Evolutionary conservation across 352 stramenopile species (phyloP).

Genomic region (Globisporangium polare): DNA sequence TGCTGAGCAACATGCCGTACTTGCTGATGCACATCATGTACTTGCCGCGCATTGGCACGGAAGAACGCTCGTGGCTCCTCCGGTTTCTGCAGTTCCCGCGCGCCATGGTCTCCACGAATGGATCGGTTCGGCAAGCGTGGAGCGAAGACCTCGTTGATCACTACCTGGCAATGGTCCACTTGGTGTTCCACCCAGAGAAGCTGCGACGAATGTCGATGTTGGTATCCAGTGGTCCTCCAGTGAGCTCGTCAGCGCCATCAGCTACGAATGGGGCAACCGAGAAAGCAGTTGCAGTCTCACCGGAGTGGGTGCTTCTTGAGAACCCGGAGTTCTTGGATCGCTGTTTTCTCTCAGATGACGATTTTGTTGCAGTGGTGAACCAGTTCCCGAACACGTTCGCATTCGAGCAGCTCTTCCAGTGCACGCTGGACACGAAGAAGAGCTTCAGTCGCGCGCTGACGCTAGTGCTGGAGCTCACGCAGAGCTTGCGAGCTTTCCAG

Average conservation of each 20-base stretch:
- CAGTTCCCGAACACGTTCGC: conserved; percentile 84
- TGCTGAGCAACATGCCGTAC: conserved; percentile 75
- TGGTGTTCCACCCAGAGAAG: conserved; percentile 85
- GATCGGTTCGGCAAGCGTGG: conserved; percentile 58
- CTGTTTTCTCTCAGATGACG: conserved; percentile 79
- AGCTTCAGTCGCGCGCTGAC: conserved; percentile 73
- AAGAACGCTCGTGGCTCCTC: conserved; percentile 79
- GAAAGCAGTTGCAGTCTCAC: conserved; percentile 31
- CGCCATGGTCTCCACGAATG: conserved; percentile 50
- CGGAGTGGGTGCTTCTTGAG: conserved; percentile 81
- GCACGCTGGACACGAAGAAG: conserved; percentile 71
- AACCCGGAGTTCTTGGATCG: conserved; percentile 79
- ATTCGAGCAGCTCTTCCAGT: conserved; percentile 72
- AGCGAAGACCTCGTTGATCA: conserved; percentile 81
- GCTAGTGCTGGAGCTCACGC: conserved; percentile 70
- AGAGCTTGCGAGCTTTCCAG: conserved; percentile 64
- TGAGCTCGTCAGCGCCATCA: conserved; percentile 14
- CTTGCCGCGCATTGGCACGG: conserved; percentile 67
- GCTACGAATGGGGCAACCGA: conserved; percentile 22
- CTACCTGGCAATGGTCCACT: conserved; percentile 82
- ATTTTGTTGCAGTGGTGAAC: conserved; percentile 82
- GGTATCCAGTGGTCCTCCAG: conserved; percentile 55
- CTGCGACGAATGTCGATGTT: conserved; percentile 64
- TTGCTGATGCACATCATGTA: conserved; percentile 86
- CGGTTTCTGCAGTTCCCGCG: conserved; percentile 79